phyloP scores from a whole-genome alignment of 805 yeast genomes.

The Candida maltosa region DNA sequence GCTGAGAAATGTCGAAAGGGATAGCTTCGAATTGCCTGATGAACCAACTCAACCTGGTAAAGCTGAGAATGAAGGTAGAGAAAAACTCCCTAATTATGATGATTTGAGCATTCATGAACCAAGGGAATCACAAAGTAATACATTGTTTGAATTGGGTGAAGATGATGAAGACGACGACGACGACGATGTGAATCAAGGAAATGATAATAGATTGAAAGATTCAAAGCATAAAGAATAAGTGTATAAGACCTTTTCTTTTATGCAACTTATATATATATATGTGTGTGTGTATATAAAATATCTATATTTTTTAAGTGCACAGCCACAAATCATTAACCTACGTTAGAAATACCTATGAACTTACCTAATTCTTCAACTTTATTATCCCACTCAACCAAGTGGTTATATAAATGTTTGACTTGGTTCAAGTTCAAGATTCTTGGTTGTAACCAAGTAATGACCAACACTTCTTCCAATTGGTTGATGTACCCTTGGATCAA shows the following conservation, averaged over 20 bases:
- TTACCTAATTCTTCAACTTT: conserved; percentile 62
- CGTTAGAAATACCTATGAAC: too few relatives aligned
- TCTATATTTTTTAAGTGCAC: too few relatives aligned
- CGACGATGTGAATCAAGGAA: too few relatives aligned
- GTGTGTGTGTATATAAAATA: too few relatives aligned
- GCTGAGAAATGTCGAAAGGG: conserved; percentile 17
- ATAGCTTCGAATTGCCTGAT: conserved; percentile 36
- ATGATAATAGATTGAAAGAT: conserved; percentile 15
- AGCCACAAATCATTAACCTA: too few relatives aligned
- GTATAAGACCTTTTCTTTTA: too few relatives aligned
- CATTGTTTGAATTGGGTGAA: conserved; percentile 41
- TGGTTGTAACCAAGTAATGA: conserved; percentile 94
- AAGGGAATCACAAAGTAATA: conserved; percentile 18
- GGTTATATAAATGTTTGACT: conserved; percentile 69
- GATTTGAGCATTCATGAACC: conserved; percentile 9
- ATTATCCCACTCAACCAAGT: conserved; percentile 73
- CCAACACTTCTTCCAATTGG: conserved; percentile 75
- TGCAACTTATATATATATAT: too few relatives aligned
- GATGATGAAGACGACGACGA: conserved; percentile 29
- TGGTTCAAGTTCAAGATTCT: conserved; percentile 83
- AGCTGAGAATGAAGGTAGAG: conserved; percentile 9
- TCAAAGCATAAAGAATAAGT: conserved; percentile 6
- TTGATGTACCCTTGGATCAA: conserved; percentile 88
- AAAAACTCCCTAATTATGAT: conserved; percentile 32
- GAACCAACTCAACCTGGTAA: conserved; percentile 8